A percentile compares a stretch with the other conserved stretches of the same genome.
Conservation (phyloP, 129 eudicot species). For the Flaveria robusta region DNA sequence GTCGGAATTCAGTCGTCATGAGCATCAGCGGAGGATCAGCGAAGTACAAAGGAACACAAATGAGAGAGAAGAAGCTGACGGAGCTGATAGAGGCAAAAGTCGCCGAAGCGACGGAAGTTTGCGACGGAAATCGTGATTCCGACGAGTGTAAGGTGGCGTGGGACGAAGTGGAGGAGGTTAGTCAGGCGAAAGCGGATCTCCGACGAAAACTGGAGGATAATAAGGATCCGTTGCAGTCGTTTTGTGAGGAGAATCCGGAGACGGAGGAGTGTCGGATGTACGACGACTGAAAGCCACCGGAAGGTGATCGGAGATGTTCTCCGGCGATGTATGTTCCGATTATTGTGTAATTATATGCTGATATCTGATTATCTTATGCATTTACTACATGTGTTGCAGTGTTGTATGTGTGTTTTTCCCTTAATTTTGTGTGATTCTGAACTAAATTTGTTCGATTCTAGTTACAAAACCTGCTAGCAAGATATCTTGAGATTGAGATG, state of each 20-base stretch:
- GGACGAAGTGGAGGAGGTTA: slow-evolving; percentile 56
- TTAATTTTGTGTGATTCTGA: too few relatives aligned
- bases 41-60: slow-evolving; percentile 52
- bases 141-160: slow-evolving; percentile 62
- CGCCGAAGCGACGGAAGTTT: slow-evolving; percentile 44
- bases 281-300: slow-evolving; percentile 30
- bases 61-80: slow-evolving; percentile 53
- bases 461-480: too few relatives aligned
- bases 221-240: slow-evolving; percentile 46
- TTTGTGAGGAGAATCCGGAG: slow-evolving; percentile 50
- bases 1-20: not conserved
- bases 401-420: too few relatives aligned
- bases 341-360: too few relatives aligned
- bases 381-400: too few relatives aligned
- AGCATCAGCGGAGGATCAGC: slow-evolving; percentile 34
- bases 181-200: slow-evolving; percentile 54
- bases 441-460: too few relatives aligned
- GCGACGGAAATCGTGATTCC: slow-evolving; percentile 41
- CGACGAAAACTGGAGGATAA: slow-evolving; percentile 36
- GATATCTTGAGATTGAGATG: too few relatives aligned
- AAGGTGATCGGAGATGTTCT: too few relatives aligned
- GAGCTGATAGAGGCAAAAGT: slow-evolving; percentile 48
- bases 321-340: too few relatives aligned
- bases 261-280: slow-evolving; percentile 48
- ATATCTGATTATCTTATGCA: too few relatives aligned